Percentiles rank a stretch among this genome's conserved stretches.
These are phyloP conservation scores for Wickerhamiella occidentalis DNA, from an alignment of 805 yeast genomes.

Conservation along the genomic window DNA sequence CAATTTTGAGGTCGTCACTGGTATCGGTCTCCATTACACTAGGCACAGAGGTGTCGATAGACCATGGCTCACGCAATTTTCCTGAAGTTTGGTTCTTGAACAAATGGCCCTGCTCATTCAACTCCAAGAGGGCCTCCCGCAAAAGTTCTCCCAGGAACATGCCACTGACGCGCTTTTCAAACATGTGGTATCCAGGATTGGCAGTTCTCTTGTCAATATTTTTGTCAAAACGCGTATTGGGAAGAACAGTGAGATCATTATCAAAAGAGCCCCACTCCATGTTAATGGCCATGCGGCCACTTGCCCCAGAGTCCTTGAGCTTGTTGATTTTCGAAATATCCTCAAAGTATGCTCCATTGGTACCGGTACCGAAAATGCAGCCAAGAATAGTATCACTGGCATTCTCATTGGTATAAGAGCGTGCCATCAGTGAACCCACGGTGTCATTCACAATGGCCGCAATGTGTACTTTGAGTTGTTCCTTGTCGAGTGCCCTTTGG, in stretches of 20 bases:
- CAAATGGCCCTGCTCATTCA: conserved; percentile 43
- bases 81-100: conserved; percentile 28
- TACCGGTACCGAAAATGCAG: conserved; percentile 93
- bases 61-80: conserved; percentile 45
- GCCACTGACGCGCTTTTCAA: conserved; percentile 85
- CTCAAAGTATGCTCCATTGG: conserved; percentile 91
- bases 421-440: conserved; percentile 81
- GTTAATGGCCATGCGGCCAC: conserved; percentile 64
- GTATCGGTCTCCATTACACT: conserved; percentile 80
- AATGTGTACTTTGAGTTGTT: conserved; percentile 45
- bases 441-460: conserved; percentile 93
- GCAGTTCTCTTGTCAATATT: conserved; percentile 60
- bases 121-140: conserved; percentile 58
- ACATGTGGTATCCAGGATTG: conserved; percentile 79
- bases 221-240: conserved; percentile 65
- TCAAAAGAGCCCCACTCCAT: conserved; percentile 99
- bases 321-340: conserved; percentile 60
- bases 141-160: conserved; percentile 87
- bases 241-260: conserved; percentile 62
- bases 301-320: conserved; percentile 35
- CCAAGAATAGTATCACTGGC: conserved; percentile 74
- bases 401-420: conserved; percentile 63
- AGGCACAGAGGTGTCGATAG: conserved; percentile 68
- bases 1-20: conserved; percentile 41
- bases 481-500: conserved; percentile 53